A percentile compares a stretch with the other conserved stretches of the same genome.
These are phyloP conservation scores for Strobilomyces dryophilus DNA, from an alignment of 768 basidiomycete genomes.

Conservation along the genomic window DNA sequence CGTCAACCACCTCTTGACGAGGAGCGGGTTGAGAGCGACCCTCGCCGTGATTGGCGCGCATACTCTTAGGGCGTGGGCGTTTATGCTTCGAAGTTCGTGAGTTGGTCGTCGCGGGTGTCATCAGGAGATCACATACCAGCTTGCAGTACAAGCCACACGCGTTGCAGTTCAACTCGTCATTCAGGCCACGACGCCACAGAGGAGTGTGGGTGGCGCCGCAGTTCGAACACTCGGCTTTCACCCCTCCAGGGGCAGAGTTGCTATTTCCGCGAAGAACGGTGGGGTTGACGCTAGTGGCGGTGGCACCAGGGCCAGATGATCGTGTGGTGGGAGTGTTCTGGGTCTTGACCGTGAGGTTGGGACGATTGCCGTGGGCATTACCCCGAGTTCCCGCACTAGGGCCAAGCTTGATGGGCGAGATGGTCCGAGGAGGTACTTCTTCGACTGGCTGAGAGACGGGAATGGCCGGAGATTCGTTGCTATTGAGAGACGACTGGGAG, in stretches of 20 bases:
- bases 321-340: slow-evolving; percentile 42
- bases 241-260: slow-evolving; percentile 48
- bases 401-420: slow-evolving; percentile 56
- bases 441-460: slow-evolving; percentile 38
- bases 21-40: slow-evolving; percentile 59
- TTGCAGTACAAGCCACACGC: slow-evolving; percentile 88
- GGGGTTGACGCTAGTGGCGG: slow-evolving; percentile 54
- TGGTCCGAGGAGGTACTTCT: slow-evolving; percentile 44
- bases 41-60: slow-evolving; percentile 76
- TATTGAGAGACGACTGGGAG: slow-evolving; percentile 1
- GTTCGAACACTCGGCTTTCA: slow-evolving; percentile 83
- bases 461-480: slow-evolving; percentile 10
- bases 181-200: slow-evolving; percentile 80
- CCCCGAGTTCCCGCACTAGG: slow-evolving; percentile 48
- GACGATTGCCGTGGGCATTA: slow-evolving; percentile 43
- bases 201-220: slow-evolving; percentile 88
- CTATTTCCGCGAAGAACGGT: slow-evolving; percentile 32
- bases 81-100: slow-evolving; percentile 54
- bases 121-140: slow-evolving; percentile 45
- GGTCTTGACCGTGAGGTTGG: slow-evolving; percentile 60
- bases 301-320: slow-evolving; percentile 61
- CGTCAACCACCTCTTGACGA: slow-evolving; percentile 68
- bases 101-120: background rate
- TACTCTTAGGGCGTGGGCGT: slow-evolving; percentile 82
- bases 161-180: slow-evolving; percentile 88